Evolutionary conservation across 805 yeast species (phyloP).

Genomic region (Starmerella lactis-condensi): DNA sequence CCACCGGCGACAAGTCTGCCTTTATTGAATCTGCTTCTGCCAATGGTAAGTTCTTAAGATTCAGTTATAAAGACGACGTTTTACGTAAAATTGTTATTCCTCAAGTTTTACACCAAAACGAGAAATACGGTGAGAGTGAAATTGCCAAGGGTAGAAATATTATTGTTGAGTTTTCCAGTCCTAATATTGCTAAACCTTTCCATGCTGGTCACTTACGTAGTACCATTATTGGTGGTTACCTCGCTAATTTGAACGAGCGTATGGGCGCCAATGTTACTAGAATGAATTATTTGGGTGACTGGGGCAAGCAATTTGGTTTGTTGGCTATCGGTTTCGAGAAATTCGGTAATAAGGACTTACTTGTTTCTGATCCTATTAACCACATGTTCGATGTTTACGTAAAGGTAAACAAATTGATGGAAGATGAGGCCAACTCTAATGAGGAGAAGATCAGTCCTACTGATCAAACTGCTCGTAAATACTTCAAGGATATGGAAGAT

Average conservation of each 20-base stretch:
- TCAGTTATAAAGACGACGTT: constrained; percentile 52
- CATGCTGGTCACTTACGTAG: constrained; percentile 98
- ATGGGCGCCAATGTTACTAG: constrained; percentile 85
- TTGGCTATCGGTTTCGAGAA: constrained; percentile 80
- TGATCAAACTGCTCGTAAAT: constrained; percentile 69
- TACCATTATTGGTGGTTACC: constrained; percentile 92
- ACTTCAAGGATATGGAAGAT: constrained; percentile 80
- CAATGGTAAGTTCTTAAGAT: constrained; percentile 82
- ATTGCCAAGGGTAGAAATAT: constrained; percentile 54
- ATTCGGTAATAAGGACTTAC: constrained; percentile 62
- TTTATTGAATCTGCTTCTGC: constrained; percentile 55
- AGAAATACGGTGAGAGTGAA: constrained; percentile 54
- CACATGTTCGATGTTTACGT: constrained; percentile 93
- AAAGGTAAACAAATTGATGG: constrained; percentile 58
- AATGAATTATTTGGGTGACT: constrained; percentile 92
- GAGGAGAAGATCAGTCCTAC: constrained; percentile 38
- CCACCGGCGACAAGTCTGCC: constrained; percentile 33
- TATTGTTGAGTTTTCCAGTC: constrained; percentile 83
- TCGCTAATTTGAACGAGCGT: constrained; percentile 73
- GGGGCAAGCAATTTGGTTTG: constrained; percentile 98
- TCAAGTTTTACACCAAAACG: constrained; percentile 42
- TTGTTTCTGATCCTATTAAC: constrained; percentile 67
- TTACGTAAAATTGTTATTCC: constrained; percentile 51
- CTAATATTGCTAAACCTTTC: constrained; percentile 98
- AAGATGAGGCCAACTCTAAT: constrained; percentile 38